phyloP scores from a whole-genome alignment of 2,329 filamentous ascomycete species.

The Penicillium digitatum region DNA sequence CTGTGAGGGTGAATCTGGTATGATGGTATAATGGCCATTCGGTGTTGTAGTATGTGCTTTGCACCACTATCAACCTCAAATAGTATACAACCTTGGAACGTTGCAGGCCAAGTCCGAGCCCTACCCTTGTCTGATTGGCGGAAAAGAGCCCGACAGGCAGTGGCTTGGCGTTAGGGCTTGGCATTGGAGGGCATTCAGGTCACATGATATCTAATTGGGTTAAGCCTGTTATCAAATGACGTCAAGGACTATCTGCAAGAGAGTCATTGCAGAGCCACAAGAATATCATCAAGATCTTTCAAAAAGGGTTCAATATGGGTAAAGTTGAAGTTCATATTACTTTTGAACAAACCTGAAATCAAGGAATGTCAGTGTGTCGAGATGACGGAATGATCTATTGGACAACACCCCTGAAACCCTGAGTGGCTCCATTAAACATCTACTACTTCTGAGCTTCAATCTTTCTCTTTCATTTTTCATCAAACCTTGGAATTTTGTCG shows the following conservation, averaged over 20 bases:
- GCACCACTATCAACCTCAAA: neutral
- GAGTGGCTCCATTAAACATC: neutral
- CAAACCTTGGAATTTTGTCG: neutral
- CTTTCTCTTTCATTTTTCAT: neutral
- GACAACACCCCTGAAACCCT: neutral
- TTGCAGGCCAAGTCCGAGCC: neutral
- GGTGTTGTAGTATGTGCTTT: neutral
- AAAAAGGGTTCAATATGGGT: neutral
- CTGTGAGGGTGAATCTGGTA: neutral
- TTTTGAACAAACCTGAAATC: slow-evolving; percentile 6
- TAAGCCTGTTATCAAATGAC: slow-evolving; percentile 9
- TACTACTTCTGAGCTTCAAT: neutral
- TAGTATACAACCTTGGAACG: neutral
- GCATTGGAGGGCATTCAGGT: slow-evolving; percentile 2
- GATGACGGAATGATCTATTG: slow-evolving; percentile 13
- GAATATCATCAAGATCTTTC: neutral
- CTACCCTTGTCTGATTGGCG: slow-evolving; percentile 6
- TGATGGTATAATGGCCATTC: neutral
- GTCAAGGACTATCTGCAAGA: slow-evolving; percentile 7
- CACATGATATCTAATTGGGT: neutral
- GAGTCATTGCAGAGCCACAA: neutral
- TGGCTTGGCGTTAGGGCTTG: slow-evolving; percentile 2
- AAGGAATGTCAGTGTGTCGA: slow-evolving; percentile 7
- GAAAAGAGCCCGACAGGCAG: slow-evolving; percentile 1
- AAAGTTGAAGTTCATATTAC: neutral